Percentiles rank a stretch among this genome's conserved stretches.
Evolutionary conservation across 2,329 filamentous ascomycete species (phyloP).

Genomic region (Malbranchea cinnamomea): DNA sequence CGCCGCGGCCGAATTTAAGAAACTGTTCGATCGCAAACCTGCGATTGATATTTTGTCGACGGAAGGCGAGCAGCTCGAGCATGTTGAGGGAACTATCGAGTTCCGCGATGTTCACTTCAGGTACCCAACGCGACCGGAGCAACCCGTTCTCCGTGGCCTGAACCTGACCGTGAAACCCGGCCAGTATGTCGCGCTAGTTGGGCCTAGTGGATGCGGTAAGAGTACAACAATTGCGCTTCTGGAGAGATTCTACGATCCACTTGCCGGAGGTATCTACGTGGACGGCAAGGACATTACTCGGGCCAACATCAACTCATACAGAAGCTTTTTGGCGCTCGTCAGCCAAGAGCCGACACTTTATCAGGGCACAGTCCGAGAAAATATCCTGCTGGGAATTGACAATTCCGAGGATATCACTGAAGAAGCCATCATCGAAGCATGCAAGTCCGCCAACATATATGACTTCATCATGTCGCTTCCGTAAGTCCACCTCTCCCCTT

Average conservation of each 20-base stretch:
- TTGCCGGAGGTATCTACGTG: slow-evolving; percentile 63
- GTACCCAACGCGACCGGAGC: slow-evolving; percentile 80
- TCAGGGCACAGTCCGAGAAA: slow-evolving; percentile 80
- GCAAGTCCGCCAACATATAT: slow-evolving; percentile 82
- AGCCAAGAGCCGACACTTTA: slow-evolving; percentile 92
- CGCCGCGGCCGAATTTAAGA: slow-evolving; percentile 66
- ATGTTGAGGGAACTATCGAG: slow-evolving; percentile 64
- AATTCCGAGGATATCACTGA: slow-evolving; percentile 55
- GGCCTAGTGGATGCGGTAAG: slow-evolving; percentile 90
- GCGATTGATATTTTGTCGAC: slow-evolving; percentile 67
- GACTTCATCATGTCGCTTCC: slow-evolving; percentile 74
- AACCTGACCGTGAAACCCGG: slow-evolving; percentile 38
- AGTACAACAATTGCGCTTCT: slow-evolving; percentile 82
- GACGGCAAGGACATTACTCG: slow-evolving; percentile 70
- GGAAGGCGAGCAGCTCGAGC: slow-evolving; percentile 47
- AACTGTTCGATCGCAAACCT: slow-evolving; percentile 68
- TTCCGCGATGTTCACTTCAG: slow-evolving; percentile 89
- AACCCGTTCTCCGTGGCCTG: slow-evolving; percentile 78
- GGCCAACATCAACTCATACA: slow-evolving; percentile 75
- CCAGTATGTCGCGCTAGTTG: slow-evolving; percentile 58
- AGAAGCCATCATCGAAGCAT: slow-evolving; percentile 58
- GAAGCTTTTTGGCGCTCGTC: slow-evolving; percentile 70
- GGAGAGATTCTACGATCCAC: slow-evolving; percentile 87
- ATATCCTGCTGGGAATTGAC: slow-evolving; percentile 66
- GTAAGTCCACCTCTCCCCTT: slow-evolving; percentile 22